These are phyloP conservation scores for Letharia lupina DNA, from an alignment of 495 filamentous ascomycete genomes.

Conservation along the genomic window DNA sequence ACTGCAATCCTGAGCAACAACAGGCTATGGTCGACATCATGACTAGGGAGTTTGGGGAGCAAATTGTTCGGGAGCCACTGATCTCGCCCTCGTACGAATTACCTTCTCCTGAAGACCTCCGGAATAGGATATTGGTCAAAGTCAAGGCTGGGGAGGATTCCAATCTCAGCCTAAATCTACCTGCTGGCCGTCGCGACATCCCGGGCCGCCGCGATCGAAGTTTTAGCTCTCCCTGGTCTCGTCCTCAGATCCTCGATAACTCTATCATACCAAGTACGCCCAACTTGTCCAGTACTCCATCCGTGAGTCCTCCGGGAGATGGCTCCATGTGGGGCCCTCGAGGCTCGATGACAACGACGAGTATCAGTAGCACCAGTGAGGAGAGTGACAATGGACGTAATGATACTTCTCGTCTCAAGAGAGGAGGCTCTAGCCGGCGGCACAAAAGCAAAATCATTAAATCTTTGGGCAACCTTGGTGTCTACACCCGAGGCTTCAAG, in stretches of 20 bases:
- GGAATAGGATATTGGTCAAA: slow-evolving; percentile 79
- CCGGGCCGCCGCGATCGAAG: slow-evolving; percentile 66
- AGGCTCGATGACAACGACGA: slow-evolving; percentile 48
- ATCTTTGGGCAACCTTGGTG: slow-evolving; percentile 72
- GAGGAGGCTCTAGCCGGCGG: slow-evolving; percentile 45
- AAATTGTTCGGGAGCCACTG: slow-evolving; percentile 66
- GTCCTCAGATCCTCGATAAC: slow-evolving; percentile 49
- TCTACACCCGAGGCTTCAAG: slow-evolving; percentile 83
- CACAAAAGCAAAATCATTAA: slow-evolving; percentile 80
- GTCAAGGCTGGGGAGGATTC: slow-evolving; percentile 62
- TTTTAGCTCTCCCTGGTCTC: slow-evolving; percentile 64
- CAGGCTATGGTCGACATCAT: slow-evolving; percentile 84
- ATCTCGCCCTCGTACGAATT: slow-evolving; percentile 55
- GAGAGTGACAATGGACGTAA: slow-evolving; percentile 47
- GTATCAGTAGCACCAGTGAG: slow-evolving; percentile 52
- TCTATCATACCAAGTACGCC: slow-evolving; percentile 43
- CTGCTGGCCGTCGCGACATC: slow-evolving; percentile 33
- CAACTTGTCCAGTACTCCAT: slow-evolving; percentile 50
- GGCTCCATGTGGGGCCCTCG: slow-evolving; percentile 36
- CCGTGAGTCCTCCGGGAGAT: slow-evolving; percentile 42
- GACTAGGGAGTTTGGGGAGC: slow-evolving; percentile 67
- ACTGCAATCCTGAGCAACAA: slow-evolving; percentile 79
- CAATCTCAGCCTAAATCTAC: slow-evolving; percentile 33
- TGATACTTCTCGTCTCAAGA: slow-evolving; percentile 32
- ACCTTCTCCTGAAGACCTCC: slow-evolving; percentile 79